Conservation (phyloP, 2,329 filamentous ascomycete species). For the Hypoxylon sp. region DNA sequence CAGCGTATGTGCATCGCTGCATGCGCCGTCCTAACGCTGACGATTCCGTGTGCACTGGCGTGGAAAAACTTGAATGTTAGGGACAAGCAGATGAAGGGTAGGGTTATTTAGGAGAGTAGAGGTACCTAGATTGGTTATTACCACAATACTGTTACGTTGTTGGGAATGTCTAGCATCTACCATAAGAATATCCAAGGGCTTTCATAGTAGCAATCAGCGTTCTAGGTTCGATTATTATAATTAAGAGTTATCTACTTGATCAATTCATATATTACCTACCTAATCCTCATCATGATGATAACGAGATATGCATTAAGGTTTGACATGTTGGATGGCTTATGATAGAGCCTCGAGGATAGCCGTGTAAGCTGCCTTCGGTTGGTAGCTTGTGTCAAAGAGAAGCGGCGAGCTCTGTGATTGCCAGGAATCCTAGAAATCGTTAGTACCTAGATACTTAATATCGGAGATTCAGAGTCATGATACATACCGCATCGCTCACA, state of each 20-base stretch:
- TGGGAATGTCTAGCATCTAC: background rate
- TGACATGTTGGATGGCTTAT: too few relatives aligned
- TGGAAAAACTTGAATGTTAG: slow-evolving; percentile 14
- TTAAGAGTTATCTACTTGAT: too few relatives aligned
- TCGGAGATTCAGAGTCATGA: too few relatives aligned
- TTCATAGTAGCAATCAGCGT: background rate
- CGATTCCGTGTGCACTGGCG: slow-evolving; percentile 4
- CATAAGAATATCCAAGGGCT: background rate
- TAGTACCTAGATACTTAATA: background rate
- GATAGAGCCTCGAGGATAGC: slow-evolving; percentile 59
- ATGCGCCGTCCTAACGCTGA: slow-evolving; percentile 8
- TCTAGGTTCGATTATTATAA: too few relatives aligned
- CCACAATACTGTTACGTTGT: background rate
- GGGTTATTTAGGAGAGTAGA: background rate
- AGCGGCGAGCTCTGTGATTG: slow-evolving; percentile 61
- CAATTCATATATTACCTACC: too few relatives aligned
- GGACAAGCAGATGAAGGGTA: slow-evolving; percentile 25
- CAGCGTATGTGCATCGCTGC: slow-evolving; percentile 27
- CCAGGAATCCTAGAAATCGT: slow-evolving; percentile 63
- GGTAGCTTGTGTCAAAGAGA: slow-evolving; percentile 67
- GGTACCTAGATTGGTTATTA: background rate
- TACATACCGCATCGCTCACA: slow-evolving; percentile 61
- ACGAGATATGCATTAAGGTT: too few relatives aligned
- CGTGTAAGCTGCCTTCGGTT: slow-evolving; percentile 67
- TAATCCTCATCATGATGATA: too few relatives aligned